Conservation (phyloP, 495 filamentous ascomycete genomes). For the Penicillium subrubescens region DNA sequence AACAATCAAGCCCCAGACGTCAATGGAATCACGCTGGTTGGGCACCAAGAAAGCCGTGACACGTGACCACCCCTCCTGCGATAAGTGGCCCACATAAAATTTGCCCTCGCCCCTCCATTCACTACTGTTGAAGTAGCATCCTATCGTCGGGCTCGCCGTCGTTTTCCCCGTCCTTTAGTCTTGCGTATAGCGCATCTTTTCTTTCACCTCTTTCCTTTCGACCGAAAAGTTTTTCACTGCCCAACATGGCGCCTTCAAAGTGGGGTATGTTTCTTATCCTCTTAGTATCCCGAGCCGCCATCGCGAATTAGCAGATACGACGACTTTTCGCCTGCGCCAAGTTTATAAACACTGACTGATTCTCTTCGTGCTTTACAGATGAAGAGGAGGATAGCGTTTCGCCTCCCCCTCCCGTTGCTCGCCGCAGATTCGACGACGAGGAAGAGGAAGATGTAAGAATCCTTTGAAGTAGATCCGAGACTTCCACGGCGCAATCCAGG, state of each 20-base stretch:
- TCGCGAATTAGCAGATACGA: background rate
- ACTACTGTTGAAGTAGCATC: conserved; percentile 29
- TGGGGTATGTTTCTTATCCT: conserved; percentile 49
- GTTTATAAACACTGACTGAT: conserved; percentile 6
- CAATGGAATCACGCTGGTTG: conserved; percentile 18
- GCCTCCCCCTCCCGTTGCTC: conserved; percentile 61
- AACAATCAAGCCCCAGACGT: background rate
- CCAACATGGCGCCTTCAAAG: conserved; percentile 51
- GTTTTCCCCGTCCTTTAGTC: conserved; percentile 13
- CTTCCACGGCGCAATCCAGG: background rate
- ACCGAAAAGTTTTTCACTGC: conserved; percentile 15
- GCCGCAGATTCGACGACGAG: conserved; percentile 85
- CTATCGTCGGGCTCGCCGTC: conserved; percentile 24
- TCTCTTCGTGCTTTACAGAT: conserved; percentile 46
- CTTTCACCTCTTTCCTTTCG: conserved; percentile 15
- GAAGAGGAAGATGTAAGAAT: conserved; percentile 83
- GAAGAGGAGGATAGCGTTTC: conserved; percentile 68
- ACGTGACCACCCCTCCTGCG: conserved; percentile 29
- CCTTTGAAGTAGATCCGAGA: background rate
- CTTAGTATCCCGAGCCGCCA: background rate
- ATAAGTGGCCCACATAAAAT: conserved; percentile 41
- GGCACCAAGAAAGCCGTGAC: conserved; percentile 27
- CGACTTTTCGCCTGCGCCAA: background rate
- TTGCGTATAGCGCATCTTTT: conserved; percentile 21
- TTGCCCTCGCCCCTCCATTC: conserved; percentile 31